Base-by-base conservation (phyloP, 1,139 yeast genomes). In the Taphrina flavorubra region DNA sequence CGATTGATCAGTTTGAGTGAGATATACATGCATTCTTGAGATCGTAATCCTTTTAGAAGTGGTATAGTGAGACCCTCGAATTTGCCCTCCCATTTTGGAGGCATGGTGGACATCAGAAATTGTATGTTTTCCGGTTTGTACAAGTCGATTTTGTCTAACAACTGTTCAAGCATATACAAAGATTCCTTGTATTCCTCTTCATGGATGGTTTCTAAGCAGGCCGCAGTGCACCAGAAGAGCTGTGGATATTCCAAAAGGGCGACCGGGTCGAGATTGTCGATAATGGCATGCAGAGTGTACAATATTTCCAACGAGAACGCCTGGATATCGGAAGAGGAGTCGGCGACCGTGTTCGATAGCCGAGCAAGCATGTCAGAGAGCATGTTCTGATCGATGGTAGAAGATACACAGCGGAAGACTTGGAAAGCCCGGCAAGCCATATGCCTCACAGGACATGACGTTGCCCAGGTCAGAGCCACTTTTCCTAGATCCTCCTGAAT, bases 221-320 rank as follows among this genome's bases (percentile, higher is more conserved):
- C 99, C 39, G 92, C 96, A 42, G 95, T 86, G 0, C 94, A 89
- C 99, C 99, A 95, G 76, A 94, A 95, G 51, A 94, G 79, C 76
- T 92, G 98, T 0, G 99, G 99, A 77, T 88, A 91, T 72, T 90
- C 90, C 70, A 90, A 87, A 71, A 94, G 80, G 72, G 90, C 89
- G 57, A 85, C 90, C 4, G 94, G 83, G 72, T 87, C 89, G 62
- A 92, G 80, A 74, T 91, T 96, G 0, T 96, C 95, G 0, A 95
- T 89, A 18, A 92, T 87, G 0, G 97, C 97, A 79, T 92, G 91
- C 73, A 94, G 79, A 0, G 99, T 94, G 97, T 92, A 92, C 72
- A 95, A 80, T 69, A 94, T 94, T 79, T 95, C 99, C 95, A 95
- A 90, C 0, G 98, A 89, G 78, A 95, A 95, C 0, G 97, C 97